phyloP scores from a whole-genome alignment of 2,329 filamentous ascomycete species.

The Stachybotrys chlorohalonatus region DNA sequence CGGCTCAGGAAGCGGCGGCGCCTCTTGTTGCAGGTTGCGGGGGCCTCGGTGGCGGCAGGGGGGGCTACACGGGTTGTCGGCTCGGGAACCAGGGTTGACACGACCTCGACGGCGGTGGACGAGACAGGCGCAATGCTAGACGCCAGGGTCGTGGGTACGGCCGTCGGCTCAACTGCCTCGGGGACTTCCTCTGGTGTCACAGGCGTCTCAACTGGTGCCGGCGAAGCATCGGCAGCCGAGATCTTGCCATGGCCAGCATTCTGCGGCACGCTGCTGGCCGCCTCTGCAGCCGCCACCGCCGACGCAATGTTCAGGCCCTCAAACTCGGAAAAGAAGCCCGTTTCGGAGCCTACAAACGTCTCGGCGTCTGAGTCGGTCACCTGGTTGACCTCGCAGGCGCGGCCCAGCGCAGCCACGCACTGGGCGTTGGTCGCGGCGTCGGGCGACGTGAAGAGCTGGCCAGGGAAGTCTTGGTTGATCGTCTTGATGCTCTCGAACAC shows the following conservation, averaged over 20 bases:
- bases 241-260: background rate
- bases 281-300: background rate
- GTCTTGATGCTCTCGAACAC: slow-evolving; percentile 13
- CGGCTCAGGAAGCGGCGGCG: background rate
- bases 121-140: background rate
- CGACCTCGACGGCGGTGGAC: background rate
- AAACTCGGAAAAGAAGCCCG: slow-evolving; percentile 8
- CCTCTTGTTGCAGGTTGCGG: background rate
- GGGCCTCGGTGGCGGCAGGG: background rate
- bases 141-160: background rate
- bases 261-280: background rate
- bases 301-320: background rate
- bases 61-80: background rate
- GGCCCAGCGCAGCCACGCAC: slow-evolving; percentile 7
- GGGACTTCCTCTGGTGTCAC: background rate
- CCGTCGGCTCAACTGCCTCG: background rate
- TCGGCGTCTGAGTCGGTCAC: slow-evolving; percentile 2
- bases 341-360: slow-evolving; percentile 5
- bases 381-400: slow-evolving; percentile 7
- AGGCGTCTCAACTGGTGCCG: background rate
- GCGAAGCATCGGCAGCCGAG: background rate
- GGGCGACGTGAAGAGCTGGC: slow-evolving; percentile 14
- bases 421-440: slow-evolving; percentile 5
- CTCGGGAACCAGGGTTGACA: background rate
- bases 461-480: slow-evolving; percentile 11